phyloP scores from a whole-genome alignment of 1,284 basidiomycete genomes.

The Apiotrichum laibachii region DNA sequence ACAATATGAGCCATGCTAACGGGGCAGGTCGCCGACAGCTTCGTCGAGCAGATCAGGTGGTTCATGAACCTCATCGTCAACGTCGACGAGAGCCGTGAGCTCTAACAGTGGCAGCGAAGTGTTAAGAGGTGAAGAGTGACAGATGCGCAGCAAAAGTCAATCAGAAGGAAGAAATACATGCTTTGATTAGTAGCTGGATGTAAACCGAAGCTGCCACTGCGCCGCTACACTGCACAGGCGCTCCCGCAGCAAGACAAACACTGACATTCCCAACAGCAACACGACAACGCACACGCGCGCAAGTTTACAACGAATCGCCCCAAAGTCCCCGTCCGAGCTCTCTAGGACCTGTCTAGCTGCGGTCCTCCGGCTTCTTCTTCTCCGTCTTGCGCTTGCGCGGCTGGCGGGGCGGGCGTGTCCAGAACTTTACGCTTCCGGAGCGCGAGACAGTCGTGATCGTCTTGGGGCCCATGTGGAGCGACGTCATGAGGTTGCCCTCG shows the following conservation, averaged over 20 bases:
- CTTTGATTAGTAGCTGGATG: background rate
- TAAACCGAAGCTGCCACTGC: too few relatives aligned
- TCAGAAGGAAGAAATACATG: background rate
- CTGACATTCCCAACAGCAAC: background rate
- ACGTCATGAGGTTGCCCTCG: slow-evolving; percentile 70
- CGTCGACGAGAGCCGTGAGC: slow-evolving; percentile 39
- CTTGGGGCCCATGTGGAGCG: slow-evolving; percentile 67
- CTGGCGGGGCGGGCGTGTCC: slow-evolving; percentile 64
- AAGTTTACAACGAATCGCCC: background rate
- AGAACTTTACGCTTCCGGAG: slow-evolving; percentile 70
- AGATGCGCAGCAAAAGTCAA: too few relatives aligned
- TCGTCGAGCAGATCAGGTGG: slow-evolving; percentile 45
- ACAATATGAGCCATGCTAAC: background rate
- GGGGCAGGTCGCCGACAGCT: slow-evolving; percentile 28
- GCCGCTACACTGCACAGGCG: too few relatives aligned
- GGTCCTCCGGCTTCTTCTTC: slow-evolving; percentile 5
- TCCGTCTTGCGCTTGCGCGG: slow-evolving; percentile 11
- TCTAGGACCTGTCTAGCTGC: too few relatives aligned
- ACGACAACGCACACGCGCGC: background rate
- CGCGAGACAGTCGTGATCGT: slow-evolving; percentile 73
- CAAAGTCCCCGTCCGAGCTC: too few relatives aligned
- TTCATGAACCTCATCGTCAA: slow-evolving; percentile 45
- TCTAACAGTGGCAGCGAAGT: slow-evolving; percentile 19
- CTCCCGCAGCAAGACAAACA: background rate
- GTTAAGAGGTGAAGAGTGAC: too few relatives aligned